phyloP scores from a whole-genome alignment of 345 rosid genomes.

The Populus euphratica region DNA sequence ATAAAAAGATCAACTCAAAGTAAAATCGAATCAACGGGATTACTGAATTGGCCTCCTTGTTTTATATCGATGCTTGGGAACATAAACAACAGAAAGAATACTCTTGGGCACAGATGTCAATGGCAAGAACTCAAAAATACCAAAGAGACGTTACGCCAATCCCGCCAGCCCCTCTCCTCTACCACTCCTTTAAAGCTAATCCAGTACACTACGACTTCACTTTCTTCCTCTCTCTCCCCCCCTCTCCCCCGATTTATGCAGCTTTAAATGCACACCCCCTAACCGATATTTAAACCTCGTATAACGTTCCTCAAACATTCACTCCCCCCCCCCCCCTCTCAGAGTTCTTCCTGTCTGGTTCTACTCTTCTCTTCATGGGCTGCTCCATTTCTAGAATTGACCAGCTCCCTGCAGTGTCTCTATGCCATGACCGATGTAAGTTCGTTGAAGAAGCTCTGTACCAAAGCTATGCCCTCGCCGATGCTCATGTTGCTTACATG shows the following conservation, averaged over 20 bases:
- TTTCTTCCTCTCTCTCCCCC: background rate
- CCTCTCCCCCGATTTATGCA: background rate
- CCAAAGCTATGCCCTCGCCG: constrained; percentile 50
- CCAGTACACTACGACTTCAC: background rate
- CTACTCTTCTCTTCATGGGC: constrained; percentile 29
- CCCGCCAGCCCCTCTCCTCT: constrained; percentile 18
- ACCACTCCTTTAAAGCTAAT: background rate
- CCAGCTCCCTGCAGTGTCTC: constrained; percentile 50
- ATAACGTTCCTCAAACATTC: background rate
- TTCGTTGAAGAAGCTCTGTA: constrained; percentile 53
- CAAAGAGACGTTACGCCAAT: constrained; percentile 23
- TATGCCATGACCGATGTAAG: constrained; percentile 60
- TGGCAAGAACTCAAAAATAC: constrained; percentile 4
- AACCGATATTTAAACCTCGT: background rate
- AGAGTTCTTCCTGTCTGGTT: too few relatives aligned
- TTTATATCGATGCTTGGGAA: too few relatives aligned
- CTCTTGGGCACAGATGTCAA: background rate
- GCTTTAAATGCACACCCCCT: background rate
- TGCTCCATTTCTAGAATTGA: constrained; percentile 55
- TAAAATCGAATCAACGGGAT: too few relatives aligned
- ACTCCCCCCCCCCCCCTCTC: background rate
- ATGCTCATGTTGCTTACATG: constrained; percentile 51
- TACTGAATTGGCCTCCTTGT: too few relatives aligned
- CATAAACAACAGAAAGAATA: too few relatives aligned
- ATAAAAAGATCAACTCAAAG: too few relatives aligned